Percentiles rank a stretch among this genome's conserved stretches.
Evolutionary conservation across 257 asterid species (phyloP).

Genomic region (Avicennia marina): DNA sequence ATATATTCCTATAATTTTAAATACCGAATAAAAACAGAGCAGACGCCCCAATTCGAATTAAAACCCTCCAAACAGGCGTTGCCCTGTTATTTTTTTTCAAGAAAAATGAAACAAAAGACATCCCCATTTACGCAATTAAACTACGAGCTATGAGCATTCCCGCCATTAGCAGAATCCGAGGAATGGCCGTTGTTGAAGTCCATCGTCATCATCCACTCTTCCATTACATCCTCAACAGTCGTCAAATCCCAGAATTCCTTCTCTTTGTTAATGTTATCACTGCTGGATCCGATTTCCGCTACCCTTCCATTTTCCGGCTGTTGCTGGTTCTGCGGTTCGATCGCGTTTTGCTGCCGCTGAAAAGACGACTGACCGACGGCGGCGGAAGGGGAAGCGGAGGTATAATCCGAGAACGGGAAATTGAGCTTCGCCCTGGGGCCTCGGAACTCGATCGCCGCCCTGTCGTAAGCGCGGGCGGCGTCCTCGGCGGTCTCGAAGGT

Average conservation of each 20-base stretch:
- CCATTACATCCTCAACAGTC: constrained; percentile 36
- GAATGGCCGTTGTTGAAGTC: constrained; percentile 1
- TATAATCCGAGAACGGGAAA: constrained; percentile 45
- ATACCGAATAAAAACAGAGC: too few species aligned
- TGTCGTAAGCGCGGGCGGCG: constrained; percentile 59
- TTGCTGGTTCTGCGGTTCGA: neutral
- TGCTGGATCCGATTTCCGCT: constrained; percentile 13
- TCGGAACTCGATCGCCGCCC: constrained; percentile 55
- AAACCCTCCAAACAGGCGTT: too few species aligned
- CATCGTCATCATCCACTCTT: neutral
- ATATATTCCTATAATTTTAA: too few species aligned
- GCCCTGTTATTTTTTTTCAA: too few species aligned
- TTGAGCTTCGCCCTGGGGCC: constrained; percentile 62
- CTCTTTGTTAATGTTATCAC: neutral
- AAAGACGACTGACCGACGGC: neutral
- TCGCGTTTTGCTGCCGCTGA: neutral
- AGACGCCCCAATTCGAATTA: too few species aligned
- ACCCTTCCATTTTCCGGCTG: neutral
- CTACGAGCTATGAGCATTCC: neutral
- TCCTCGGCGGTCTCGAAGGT: constrained; percentile 53
- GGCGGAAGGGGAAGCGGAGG: neutral
- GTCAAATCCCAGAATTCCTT: constrained; percentile 27
- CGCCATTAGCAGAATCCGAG: constrained; percentile 6
- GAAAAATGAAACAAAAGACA: too few species aligned
- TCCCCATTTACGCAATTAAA: too few species aligned